These are phyloP conservation scores for Paraconiothyrium sp. DNA, from an alignment of 2,329 filamentous ascomycete species.

Conservation along the genomic window DNA sequence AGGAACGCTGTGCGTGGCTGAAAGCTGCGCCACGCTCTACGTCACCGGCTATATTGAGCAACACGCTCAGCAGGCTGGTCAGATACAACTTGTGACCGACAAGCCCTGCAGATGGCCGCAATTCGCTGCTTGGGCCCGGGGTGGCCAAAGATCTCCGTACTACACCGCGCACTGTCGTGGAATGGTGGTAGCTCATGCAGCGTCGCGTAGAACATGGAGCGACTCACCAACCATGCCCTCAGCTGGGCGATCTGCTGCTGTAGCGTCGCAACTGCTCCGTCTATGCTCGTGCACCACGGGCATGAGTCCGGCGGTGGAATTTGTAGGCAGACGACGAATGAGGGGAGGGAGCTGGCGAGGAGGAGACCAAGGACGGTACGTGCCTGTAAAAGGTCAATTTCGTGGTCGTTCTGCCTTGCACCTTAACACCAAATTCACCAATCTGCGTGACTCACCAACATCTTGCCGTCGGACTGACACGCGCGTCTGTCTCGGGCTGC, in stretches of 20 bases:
- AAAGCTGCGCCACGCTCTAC: constrained; percentile 16
- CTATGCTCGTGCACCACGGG: constrained; percentile 13
- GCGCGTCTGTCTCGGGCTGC: constrained; percentile 5
- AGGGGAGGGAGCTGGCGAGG: not conserved
- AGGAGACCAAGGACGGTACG: constrained; percentile 12
- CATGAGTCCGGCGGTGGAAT: constrained; percentile 14
- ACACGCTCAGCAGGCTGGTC: not conserved
- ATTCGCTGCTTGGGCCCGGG: not conserved
- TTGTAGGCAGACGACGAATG: constrained; percentile 10
- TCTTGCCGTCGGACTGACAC: constrained; percentile 10
- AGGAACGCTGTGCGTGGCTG: constrained; percentile 3
- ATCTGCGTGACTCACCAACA: constrained; percentile 14
- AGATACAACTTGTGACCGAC: not conserved
- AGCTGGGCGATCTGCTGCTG: constrained; percentile 20
- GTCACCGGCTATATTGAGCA: constrained; percentile 12
- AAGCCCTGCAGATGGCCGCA: not conserved
- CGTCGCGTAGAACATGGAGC: not conserved
- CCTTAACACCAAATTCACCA: not conserved
- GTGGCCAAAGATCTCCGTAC: not conserved
- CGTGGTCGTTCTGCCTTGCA: not conserved
- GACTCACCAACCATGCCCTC: constrained; percentile 14
- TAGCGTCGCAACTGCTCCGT: constrained; percentile 11
- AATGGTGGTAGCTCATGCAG: not conserved
- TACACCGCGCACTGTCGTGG: not conserved
- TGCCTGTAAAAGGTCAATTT: constrained; percentile 14